These are phyloP conservation scores for Parasarocladium wereldwijsianum DNA, from an alignment of 2,329 filamentous ascomycete species.

Conservation along the genomic window DNA sequence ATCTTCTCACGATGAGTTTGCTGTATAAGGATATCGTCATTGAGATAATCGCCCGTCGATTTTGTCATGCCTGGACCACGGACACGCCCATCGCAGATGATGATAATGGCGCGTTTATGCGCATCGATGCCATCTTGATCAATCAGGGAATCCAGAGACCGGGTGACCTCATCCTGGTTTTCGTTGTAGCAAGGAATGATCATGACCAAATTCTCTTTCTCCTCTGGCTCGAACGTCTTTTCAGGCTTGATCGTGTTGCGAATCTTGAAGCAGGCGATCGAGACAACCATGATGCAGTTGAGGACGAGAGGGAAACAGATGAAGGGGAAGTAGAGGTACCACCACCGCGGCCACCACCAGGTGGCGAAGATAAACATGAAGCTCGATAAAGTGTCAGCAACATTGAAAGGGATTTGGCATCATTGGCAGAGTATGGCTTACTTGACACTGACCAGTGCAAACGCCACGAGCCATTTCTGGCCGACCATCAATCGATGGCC, in stretches of 20 bases:
- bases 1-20: slow-evolving; percentile 13
- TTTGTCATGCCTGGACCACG: slow-evolving; percentile 11
- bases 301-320: slow-evolving; percentile 12
- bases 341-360: slow-evolving; percentile 12
- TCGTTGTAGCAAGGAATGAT: slow-evolving; percentile 28
- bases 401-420: not conserved
- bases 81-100: slow-evolving; percentile 12
- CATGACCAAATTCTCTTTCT: slow-evolving; percentile 19
- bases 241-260: slow-evolving; percentile 8
- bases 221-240: slow-evolving; percentile 8
- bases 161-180: slow-evolving; percentile 20
- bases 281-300: slow-evolving; percentile 13
- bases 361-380: slow-evolving; percentile 12
- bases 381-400: slow-evolving; percentile 2
- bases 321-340: slow-evolving; percentile 11
- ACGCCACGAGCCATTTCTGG: slow-evolving; percentile 5
- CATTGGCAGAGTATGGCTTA: not conserved
- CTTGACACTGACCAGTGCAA: slow-evolving; percentile 5
- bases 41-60: slow-evolving; percentile 17
- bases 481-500: no score
- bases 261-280: slow-evolving; percentile 8
- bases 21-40: slow-evolving; percentile 21
- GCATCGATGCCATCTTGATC: slow-evolving; percentile 9
- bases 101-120: slow-evolving; percentile 10
- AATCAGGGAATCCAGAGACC: slow-evolving; percentile 16